These are phyloP conservation scores for Leccinum obscurum DNA, from an alignment of 768 basidiomycete genomes.

Conservation along the genomic window DNA sequence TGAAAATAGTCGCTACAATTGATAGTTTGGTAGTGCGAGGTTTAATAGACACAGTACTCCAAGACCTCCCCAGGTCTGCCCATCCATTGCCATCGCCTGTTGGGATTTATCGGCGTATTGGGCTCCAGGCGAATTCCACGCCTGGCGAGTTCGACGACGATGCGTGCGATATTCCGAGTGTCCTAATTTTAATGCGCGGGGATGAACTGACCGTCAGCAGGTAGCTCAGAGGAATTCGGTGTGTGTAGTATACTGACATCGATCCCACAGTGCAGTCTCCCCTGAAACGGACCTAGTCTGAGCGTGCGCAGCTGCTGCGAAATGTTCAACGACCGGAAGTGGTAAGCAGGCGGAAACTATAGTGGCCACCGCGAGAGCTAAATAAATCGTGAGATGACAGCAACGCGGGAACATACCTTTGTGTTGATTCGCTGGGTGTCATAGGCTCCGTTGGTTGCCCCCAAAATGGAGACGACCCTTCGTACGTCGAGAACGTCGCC, in stretches of 20 bases:
- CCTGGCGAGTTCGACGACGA: conserved; percentile 75
- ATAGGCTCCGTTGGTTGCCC: conserved; percentile 12
- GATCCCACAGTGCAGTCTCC: conserved; percentile 85
- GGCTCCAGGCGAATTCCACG: conserved; percentile 67
- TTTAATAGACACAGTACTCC: conserved; percentile 39
- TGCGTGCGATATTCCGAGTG: conserved; percentile 82
- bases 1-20: not conserved
- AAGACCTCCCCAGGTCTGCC: conserved; percentile 69
- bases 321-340: conserved; percentile 55
- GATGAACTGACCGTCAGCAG: conserved; percentile 5
- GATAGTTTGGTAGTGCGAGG: not conserved
- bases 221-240: not conserved
- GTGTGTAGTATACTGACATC: conserved; percentile 64
- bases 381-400: not conserved
- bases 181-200: conserved; percentile 52
- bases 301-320: conserved; percentile 74
- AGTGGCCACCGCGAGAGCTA: not conserved
- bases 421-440: conserved; percentile 11
- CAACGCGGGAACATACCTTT: conserved; percentile 16
- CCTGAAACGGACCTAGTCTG: conserved; percentile 72
- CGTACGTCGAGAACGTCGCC: conserved; percentile 79
- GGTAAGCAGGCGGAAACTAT: conserved; percentile 19
- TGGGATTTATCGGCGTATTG: conserved; percentile 68
- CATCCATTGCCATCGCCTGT: conserved; percentile 85
- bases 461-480: conserved; percentile 52